A percentile compares a stretch with the other conserved stretches of the same genome.
phyloP scores from a whole-genome alignment of 2,329 filamentous ascomycete species.

The Aspergillus arachidicola region DNA sequence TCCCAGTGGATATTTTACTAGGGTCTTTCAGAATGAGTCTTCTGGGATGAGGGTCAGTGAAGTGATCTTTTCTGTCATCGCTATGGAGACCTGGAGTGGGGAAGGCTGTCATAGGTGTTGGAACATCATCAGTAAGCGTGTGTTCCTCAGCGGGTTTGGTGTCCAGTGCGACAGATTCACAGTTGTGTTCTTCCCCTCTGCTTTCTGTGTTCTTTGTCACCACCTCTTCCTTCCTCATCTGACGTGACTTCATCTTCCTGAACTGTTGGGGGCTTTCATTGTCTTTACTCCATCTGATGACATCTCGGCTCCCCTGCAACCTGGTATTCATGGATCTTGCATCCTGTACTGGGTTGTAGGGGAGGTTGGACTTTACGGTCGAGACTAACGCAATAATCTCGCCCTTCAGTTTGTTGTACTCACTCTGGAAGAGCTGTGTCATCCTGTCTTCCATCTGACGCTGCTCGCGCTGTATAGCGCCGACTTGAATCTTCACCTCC shows the following conservation, averaged over 20 bases:
- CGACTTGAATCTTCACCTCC: constrained; percentile 19
- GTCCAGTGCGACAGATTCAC: constrained; percentile 7
- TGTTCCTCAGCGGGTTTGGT: constrained; percentile 9
- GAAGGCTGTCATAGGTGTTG: constrained; percentile 2
- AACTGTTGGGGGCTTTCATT: not conserved
- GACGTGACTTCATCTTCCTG: not conserved
- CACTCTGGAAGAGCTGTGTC: constrained; percentile 12
- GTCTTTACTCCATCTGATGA: not conserved
- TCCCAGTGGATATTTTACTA: constrained; percentile 9
- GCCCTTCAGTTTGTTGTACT: constrained; percentile 16
- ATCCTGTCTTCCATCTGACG: constrained; percentile 16
- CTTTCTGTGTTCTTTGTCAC: not conserved
- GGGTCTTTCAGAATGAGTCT: constrained; percentile 4
- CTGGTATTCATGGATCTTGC: not conserved
- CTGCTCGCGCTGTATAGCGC: constrained; percentile 13
- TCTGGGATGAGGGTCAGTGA: not conserved
- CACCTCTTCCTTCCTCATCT: not conserved
- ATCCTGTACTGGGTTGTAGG: constrained; percentile 3
- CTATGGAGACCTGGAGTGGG: not conserved
- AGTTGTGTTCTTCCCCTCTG: not conserved
- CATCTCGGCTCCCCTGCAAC: constrained; percentile 3
- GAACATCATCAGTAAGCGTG: constrained; percentile 5
- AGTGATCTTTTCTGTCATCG: not conserved
- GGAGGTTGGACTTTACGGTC: not conserved
- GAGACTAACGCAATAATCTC: constrained; percentile 14